phyloP scores from a whole-genome alignment of 2,329 filamentous ascomycete genomes.

The Teratosphaeriaceae sp. region DNA sequence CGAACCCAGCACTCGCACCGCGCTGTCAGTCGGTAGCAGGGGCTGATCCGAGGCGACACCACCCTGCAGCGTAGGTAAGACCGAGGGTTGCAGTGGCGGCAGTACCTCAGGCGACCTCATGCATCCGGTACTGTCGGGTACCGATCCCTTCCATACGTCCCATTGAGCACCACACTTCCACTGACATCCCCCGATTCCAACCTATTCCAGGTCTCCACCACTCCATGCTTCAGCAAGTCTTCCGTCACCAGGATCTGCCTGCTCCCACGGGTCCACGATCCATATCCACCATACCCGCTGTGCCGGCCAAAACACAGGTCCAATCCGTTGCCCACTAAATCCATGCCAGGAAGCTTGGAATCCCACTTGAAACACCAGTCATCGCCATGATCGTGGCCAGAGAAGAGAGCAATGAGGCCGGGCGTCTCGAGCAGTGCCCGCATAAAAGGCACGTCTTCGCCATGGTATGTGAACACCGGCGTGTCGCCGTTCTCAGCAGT shows the following conservation, averaged over 20 bases:
- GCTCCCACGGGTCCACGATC: slow-evolving; percentile 25
- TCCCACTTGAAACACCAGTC: slow-evolving; percentile 31
- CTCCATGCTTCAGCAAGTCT: slow-evolving; percentile 12
- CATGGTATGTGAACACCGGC: slow-evolving; percentile 30
- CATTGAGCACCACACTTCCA: slow-evolving; percentile 24
- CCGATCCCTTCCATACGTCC: slow-evolving; percentile 23
- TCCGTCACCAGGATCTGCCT: slow-evolving; percentile 24
- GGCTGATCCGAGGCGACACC: too few relatives aligned
- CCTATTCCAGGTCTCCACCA: slow-evolving; percentile 28
- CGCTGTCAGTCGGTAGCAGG: too few relatives aligned
- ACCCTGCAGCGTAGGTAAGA: too few relatives aligned
- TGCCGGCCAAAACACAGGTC: slow-evolving; percentile 29
- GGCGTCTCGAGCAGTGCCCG: slow-evolving; percentile 48
- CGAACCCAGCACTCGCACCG: too few relatives aligned
- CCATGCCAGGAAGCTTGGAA: slow-evolving; percentile 20
- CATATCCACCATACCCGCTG: slow-evolving; percentile 29
- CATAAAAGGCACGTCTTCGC: slow-evolving; percentile 58
- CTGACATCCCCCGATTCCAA: slow-evolving; percentile 25
- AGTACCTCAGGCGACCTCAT: too few relatives aligned
- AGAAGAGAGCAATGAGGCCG: slow-evolving; percentile 54
- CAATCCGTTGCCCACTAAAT: slow-evolving; percentile 23
- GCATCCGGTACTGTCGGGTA: slow-evolving; percentile 22
- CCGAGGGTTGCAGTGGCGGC: too few relatives aligned
- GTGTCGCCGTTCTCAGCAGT: slow-evolving; percentile 29
- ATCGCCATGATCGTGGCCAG: slow-evolving; percentile 57